Base-by-base conservation (phyloP, 2,329 filamentous ascomycete genomes). In the Hymenoscyphus occultus region DNA sequence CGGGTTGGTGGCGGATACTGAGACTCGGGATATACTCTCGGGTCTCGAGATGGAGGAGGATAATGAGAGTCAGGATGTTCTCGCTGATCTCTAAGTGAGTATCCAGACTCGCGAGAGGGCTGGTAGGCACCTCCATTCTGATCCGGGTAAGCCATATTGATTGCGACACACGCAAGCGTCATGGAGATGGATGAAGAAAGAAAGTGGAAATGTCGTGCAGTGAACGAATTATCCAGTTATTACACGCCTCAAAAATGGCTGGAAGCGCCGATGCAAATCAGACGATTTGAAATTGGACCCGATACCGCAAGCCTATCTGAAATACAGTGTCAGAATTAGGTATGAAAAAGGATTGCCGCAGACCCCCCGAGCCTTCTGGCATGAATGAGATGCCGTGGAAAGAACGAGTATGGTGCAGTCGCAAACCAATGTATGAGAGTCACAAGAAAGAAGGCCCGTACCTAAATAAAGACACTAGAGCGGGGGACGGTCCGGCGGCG, bases 111-210 rank as follows among this genome's bases (percentile, higher is more conserved):
- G 39, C 63, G 67, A 13, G 70, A 68, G 48, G 74, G 71, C 61
- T 70, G 72, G 66, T 74, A 73, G 51, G 70, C 70, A 67, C 59
- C 40, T n/a, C 72, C 72, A 62, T 66, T 70, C 56, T 72, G 69
- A 61, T 75, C 73, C 58, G 70, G 70, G 61, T 74, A 76, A 59
- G 74, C 71, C 74, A 76, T 76, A 14, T 69, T 67, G 58, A 66
- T 65, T 31, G 64, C 66, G 67, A 72, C 71, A 70, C 73, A 57
- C 54, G 28, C 54, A 28, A 57, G 28, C 16, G 54, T 57, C 28
- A 57, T 57, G 54, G 28, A 31, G 54, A 39, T 57, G 54, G 35
- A 57, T 57, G 54, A 4, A 14, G 54, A 57, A 57, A 28, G 31
- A 57, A 57, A 39, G 31, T 35, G 28, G 16, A 31, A 14, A 16